Evolutionary conservation across 1,284 basidiomycete species (phyloP).

Genomic region (Malassezia caprae): DNA sequence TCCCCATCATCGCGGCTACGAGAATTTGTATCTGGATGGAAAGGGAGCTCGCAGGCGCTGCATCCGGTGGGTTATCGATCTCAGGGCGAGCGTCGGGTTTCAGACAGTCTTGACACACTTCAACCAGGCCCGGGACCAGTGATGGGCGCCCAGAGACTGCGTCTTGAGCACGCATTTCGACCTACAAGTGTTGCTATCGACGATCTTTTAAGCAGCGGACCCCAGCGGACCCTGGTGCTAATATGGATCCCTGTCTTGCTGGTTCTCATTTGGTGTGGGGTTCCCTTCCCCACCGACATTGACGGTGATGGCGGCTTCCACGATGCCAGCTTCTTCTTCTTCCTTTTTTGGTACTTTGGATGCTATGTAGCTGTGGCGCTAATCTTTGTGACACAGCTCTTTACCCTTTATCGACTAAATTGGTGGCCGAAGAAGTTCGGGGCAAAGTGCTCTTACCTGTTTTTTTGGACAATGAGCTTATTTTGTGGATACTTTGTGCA

Average conservation of each 20-base stretch:
- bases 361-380: constrained; percentile 49
- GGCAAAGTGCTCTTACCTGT: constrained; percentile 52
- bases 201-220: constrained; percentile 5
- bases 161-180: constrained; percentile 10
- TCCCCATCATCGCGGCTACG: background rate
- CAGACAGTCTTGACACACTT: background rate
- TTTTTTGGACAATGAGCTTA: constrained; percentile 53
- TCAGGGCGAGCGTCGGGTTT: background rate
- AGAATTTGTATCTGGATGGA: background rate
- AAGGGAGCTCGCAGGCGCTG: background rate
- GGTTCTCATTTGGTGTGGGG: constrained; percentile 7
- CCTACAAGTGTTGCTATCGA: constrained; percentile 13
- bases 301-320: constrained; percentile 1
- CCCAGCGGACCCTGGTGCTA: constrained; percentile 1
- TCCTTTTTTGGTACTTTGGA: constrained; percentile 46
- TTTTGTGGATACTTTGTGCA: constrained; percentile 51
- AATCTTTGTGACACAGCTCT: constrained; percentile 55
- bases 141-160: background rate
- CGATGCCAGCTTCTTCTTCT: constrained; percentile 47
- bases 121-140: background rate
- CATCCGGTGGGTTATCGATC: background rate
- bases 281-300: constrained; percentile 4
- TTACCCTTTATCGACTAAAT: constrained; percentile 53
- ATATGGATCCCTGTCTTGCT: constrained; percentile 12
- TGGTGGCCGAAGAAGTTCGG: constrained; percentile 52